A percentile compares a stretch with the other conserved stretches of the same genome.
Conservation (phyloP, 2,329 filamentous ascomycete genomes). For the Colletotrichum truncatum region DNA sequence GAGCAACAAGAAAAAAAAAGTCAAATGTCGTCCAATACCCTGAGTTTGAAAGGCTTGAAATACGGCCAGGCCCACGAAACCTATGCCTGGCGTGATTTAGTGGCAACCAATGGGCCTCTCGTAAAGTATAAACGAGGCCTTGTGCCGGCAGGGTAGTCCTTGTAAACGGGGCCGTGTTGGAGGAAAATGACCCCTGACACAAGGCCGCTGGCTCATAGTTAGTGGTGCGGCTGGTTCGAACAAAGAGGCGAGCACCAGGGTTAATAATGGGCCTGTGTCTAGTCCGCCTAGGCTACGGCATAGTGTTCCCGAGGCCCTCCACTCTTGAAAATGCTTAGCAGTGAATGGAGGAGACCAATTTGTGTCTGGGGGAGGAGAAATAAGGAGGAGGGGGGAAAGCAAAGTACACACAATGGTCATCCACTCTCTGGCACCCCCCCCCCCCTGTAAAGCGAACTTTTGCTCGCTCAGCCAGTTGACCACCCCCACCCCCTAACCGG, state of each 20-base stretch:
- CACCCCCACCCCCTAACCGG: not conserved
- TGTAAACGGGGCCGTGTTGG: too few relatives aligned
- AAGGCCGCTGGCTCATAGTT: not conserved
- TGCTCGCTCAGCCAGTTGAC: not conserved
- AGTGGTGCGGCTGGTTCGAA: slow-evolving; percentile 3
- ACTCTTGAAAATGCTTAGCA: slow-evolving; percentile 11
- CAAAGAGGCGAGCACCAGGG: not conserved
- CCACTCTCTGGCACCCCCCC: too few relatives aligned
- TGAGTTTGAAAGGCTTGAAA: not conserved
- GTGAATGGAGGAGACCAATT: not conserved
- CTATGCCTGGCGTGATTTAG: not conserved
- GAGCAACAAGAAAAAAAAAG: not conserved
- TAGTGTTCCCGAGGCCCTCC: not conserved
- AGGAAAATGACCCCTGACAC: too few relatives aligned
- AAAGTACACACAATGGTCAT: not conserved
- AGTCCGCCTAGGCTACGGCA: slow-evolving; percentile 1
- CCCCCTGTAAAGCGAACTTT: slow-evolving; percentile 12
- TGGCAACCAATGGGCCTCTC: not conserved
- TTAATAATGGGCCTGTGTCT: not conserved
- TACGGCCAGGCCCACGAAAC: not conserved
- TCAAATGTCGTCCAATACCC: not conserved
- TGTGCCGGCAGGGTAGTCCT: not conserved
- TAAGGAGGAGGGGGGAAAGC: not conserved
- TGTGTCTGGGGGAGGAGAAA: slow-evolving; percentile 5
- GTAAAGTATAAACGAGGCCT: not conserved